Percentiles rank a stretch among this genome's conserved stretches.
These are phyloP conservation scores for Phlyctochytrium arcticum DNA, from an alignment of 192 early-diverging fungal species.

Conservation along the genomic window DNA sequence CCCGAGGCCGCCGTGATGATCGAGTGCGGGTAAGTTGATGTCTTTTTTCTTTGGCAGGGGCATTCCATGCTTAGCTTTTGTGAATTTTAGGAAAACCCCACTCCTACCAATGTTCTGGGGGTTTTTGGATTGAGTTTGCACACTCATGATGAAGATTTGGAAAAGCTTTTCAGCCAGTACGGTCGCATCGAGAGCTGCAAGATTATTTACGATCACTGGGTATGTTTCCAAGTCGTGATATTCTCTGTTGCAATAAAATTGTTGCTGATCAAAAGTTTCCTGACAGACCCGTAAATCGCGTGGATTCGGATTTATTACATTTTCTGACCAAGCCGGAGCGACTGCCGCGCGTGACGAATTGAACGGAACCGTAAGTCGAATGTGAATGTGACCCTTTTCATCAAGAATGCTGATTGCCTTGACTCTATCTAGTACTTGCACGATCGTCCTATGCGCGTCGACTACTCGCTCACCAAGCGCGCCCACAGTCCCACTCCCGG, in stretches of 20 bases:
- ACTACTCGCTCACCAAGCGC: constrained; percentile 56
- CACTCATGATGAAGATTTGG: constrained; percentile 58
- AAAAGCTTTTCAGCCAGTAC: constrained; percentile 52
- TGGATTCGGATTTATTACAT: constrained; percentile 69
- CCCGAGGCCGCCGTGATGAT: not conserved
- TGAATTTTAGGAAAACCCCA: constrained; percentile 10
- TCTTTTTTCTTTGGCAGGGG: not conserved
- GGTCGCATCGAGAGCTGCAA: constrained; percentile 55
- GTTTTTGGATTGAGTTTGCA: constrained; percentile 66
- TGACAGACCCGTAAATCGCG: constrained; percentile 54
- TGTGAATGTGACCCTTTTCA: not conserved
- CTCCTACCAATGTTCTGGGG: constrained; percentile 55
- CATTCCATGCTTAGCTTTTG: not conserved
- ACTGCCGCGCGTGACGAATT: constrained; percentile 51
- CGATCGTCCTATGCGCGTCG: constrained; percentile 56
- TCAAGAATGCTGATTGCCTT: not conserved
- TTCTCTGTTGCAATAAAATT: not conserved
- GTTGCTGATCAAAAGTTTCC: not conserved
- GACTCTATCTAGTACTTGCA: constrained; percentile 43
- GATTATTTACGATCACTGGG: constrained; percentile 55
- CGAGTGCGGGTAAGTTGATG: not conserved
- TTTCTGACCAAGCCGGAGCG: constrained; percentile 45
- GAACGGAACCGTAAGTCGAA: constrained; percentile 51
- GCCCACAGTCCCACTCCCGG: constrained; percentile 70
- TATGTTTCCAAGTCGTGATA: constrained; percentile 9